Evolutionary conservation across 495 filamentous ascomycete genomes (phyloP).

Genomic region (Hyaloscypha variabilis): DNA sequence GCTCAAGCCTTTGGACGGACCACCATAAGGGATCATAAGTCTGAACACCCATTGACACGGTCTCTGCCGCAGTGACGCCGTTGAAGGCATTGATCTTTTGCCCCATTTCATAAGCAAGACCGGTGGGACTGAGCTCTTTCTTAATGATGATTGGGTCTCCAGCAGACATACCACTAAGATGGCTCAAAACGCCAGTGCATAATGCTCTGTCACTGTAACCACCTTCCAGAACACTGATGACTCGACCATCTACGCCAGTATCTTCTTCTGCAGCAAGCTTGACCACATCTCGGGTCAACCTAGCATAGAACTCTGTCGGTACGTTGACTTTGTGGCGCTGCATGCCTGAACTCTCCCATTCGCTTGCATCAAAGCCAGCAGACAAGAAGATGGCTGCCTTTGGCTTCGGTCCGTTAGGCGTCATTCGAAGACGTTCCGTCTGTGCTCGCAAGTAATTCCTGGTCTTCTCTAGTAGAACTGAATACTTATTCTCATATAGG

Average conservation of each 20-base stretch:
- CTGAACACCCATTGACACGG: conserved; percentile 8
- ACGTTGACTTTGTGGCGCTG: conserved; percentile 94
- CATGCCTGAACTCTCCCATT: conserved; percentile 91
- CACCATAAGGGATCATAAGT: conserved; percentile 76
- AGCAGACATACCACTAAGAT: conserved; percentile 76
- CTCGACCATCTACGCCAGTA: conserved; percentile 74
- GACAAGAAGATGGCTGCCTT: conserved; percentile 91
- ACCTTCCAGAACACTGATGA: conserved; percentile 93
- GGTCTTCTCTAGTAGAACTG: conserved; percentile 75
- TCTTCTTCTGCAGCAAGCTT: conserved; percentile 79
- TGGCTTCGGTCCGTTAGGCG: conserved; percentile 55
- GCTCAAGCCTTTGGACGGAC: conserved; percentile 65
- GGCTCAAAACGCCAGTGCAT: conserved; percentile 84
- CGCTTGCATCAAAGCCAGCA: conserved; percentile 94
- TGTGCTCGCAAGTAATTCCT: conserved; percentile 72
- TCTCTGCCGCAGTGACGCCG: conserved; percentile 8
- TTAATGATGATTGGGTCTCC: conserved; percentile 42
- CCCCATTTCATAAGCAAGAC: conserved; percentile 52
- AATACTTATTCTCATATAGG: conserved; percentile 78
- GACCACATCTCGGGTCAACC: conserved; percentile 83
- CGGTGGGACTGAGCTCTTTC: conserved; percentile 43
- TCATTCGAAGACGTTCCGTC: conserved; percentile 56
- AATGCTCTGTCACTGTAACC: conserved; percentile 93
- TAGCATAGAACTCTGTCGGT: conserved; percentile 94
- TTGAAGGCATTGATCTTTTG: conserved; percentile 42